Base-by-base conservation (phyloP, 257 asterid species). In the Nicotiana sylvestris region DNA sequence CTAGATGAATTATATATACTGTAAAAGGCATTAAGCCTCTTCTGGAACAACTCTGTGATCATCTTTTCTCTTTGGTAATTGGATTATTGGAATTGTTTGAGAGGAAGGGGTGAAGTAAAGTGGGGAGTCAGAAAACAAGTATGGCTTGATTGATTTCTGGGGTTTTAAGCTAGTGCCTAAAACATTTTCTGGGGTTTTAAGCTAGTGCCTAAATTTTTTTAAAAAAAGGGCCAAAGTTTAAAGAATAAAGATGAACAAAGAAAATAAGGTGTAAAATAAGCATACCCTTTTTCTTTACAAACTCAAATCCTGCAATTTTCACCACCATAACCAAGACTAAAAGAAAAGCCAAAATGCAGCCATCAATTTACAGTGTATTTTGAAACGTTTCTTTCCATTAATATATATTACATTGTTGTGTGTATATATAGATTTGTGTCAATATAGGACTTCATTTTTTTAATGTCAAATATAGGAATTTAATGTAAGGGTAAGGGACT, bases 331-430 rank as follows among this genome's bases (percentile, higher is more conserved):
- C 39, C 51, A 11, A 18, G 43, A 27, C 9, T 27, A 80, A 61
- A 84, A 84, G 70, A 80, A 69, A 29, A 82, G 61, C 68, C 30
- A 79, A 18, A 70, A 69, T 70, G 83, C 69, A 77, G 62, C 76
- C 25, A 77, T 18, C 6, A 6, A 18, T 39, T 39, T 39, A 27
- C 56, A 12, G 81, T 51, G 68, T 79, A 21, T 46, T 15, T 33
- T 27, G 84, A 69, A 80, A 62, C 29, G 6, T 18, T 46, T 68
- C 32, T 29, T 29, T 29, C 18, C 68, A 51, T 67, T 67, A 27
- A n/a, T 72, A 6, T 64, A 12, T 69, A 10, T 37, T 25, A 56
- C 76, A 33, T 78, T 46, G 53, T 70, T 68, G 78, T 37, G 56
- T 21, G 9, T 74, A 49, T 74, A 74, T 49, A 74, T 7, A 27